phyloP scores from a whole-genome alignment of 2,329 filamentous ascomycete species.

The Sporothrix mexicana region DNA sequence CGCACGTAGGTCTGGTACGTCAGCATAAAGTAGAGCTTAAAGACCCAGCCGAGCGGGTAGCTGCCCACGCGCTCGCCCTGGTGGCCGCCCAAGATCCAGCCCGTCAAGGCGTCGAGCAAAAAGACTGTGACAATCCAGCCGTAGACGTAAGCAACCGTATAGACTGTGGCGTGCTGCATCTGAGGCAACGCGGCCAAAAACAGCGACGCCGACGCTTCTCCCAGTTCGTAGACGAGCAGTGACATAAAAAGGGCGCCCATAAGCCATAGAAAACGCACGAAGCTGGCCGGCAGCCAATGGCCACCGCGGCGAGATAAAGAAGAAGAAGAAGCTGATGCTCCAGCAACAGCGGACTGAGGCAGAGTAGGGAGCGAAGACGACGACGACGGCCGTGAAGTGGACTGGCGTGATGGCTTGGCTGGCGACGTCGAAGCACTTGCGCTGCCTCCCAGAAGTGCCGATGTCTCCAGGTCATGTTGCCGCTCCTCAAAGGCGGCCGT shows the following conservation, averaged over 20 bases:
- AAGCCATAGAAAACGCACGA: constrained; percentile 73
- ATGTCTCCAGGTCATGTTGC: constrained; percentile 12
- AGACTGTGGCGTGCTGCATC: constrained; percentile 61
- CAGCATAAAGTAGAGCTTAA: constrained; percentile 71
- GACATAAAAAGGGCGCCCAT: constrained; percentile 67
- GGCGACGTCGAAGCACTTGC: background rate
- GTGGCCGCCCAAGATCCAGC: constrained; percentile 69
- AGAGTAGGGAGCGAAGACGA: background rate
- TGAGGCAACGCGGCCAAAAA: constrained; percentile 67
- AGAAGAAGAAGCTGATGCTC: background rate
- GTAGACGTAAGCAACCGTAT: constrained; percentile 73
- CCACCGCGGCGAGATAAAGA: constrained; percentile 42
- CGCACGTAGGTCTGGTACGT: constrained; percentile 76
- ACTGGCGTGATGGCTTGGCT: background rate
- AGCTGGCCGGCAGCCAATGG: constrained; percentile 68
- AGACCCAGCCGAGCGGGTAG: constrained; percentile 73
- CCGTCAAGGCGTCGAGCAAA: constrained; percentile 67
- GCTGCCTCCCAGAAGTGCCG: constrained; percentile 41
- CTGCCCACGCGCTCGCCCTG: constrained; percentile 71
- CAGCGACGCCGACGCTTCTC: constrained; percentile 72
- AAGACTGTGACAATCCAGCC: constrained; percentile 72
- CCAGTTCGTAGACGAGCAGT: constrained; percentile 68
- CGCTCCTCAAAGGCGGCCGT: background rate
- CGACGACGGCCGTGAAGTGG: background rate
- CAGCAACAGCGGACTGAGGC: constrained; percentile 32